Conservation (phyloP, 2,329 filamentous ascomycete species). For the Colletotrichum liaoningense region DNA sequence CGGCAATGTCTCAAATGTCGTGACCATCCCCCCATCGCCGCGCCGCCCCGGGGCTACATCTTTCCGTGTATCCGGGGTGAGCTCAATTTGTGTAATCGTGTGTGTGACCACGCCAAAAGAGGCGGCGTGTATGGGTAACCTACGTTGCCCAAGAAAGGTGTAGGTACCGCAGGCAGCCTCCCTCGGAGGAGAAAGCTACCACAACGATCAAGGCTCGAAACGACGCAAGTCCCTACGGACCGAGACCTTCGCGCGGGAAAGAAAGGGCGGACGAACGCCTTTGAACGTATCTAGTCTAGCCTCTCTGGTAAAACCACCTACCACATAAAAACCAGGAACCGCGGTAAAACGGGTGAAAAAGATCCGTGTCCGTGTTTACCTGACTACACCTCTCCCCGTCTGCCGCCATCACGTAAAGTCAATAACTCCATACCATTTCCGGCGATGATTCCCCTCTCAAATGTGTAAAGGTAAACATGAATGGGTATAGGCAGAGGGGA, state of each 20-base stretch:
- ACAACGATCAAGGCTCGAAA: background rate
- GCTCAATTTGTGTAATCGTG: too few relatives aligned
- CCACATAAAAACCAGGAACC: background rate
- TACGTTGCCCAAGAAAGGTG: too few relatives aligned
- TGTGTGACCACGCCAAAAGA: too few relatives aligned
- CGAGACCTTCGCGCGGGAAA: background rate
- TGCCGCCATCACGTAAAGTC: background rate
- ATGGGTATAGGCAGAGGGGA: background rate
- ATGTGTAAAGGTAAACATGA: background rate
- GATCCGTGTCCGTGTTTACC: background rate
- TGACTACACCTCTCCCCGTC: background rate
- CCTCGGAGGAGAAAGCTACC: background rate
- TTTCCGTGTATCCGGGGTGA: background rate
- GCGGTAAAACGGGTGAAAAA: background rate
- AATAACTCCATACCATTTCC: background rate
- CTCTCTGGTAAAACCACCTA: too few relatives aligned
- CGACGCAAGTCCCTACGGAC: background rate
- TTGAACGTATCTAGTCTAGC: background rate
- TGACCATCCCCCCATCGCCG: background rate
- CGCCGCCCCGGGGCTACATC: background rate
- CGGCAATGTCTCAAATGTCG: background rate
- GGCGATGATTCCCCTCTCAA: background rate
- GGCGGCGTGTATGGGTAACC: too few relatives aligned
- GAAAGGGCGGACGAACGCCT: background rate
- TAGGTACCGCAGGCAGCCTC: background rate